These are phyloP conservation scores for Neopestalotiopsis sp. DNA, from an alignment of 2,329 filamentous ascomycete genomes.

Conservation along the genomic window DNA sequence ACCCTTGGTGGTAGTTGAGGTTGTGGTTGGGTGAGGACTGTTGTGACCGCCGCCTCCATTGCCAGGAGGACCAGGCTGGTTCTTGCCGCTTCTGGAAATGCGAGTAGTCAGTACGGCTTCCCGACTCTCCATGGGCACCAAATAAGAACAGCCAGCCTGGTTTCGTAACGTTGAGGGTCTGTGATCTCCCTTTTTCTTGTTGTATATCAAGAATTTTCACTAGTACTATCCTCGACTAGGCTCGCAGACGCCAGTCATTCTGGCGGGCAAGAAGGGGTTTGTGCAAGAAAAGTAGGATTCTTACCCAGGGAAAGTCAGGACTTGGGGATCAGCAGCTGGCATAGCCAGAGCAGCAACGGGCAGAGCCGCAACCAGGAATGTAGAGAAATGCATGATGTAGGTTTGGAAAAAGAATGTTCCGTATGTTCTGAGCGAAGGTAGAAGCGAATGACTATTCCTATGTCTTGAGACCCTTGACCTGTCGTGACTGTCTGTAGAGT, in stretches of 20 bases:
- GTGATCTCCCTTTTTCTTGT: too few relatives aligned
- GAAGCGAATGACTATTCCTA: neutral
- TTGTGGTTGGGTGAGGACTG: conserved; percentile 1
- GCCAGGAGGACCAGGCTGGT: conserved; percentile 7
- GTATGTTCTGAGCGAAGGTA: neutral
- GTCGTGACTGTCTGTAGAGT: neutral
- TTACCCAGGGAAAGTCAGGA: conserved; percentile 7
- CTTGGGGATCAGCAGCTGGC: conserved; percentile 1
- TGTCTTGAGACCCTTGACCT: neutral
- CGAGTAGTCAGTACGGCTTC: neutral
- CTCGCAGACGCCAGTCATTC: neutral
- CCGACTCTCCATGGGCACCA: neutral
- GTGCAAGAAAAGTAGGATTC: neutral
- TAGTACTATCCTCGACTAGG: neutral
- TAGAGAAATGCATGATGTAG: conserved; percentile 1
- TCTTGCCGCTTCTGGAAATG: neutral
- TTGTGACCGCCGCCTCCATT: conserved; percentile 11
- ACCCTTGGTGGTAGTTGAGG: neutral
- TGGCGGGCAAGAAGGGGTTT: neutral
- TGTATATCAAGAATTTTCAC: too few relatives aligned
- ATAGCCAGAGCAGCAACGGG: conserved; percentile 12
- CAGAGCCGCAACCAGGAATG: neutral
- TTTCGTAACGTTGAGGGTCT: too few relatives aligned
- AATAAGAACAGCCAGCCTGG: neutral
- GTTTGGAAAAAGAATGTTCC: neutral